phyloP scores from a whole-genome alignment of 164 flowering plant species.

The Protea cynaroides region DNA sequence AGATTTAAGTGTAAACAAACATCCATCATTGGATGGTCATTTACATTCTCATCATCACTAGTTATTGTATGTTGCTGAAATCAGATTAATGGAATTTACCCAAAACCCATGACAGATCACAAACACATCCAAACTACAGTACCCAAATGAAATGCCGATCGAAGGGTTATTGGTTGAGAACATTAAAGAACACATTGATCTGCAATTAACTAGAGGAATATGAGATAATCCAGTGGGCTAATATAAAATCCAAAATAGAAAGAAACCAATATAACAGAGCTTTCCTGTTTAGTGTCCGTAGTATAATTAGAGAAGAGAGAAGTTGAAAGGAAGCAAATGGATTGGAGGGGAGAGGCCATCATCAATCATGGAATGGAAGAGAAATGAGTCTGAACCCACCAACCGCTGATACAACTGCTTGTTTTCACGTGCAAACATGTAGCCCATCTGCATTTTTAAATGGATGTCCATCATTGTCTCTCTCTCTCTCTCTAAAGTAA shows the following conservation, averaged over 20 bases:
- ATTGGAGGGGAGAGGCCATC: conserved; percentile 1
- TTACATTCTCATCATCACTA: too few relatives aligned
- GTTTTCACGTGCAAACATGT: conserved; percentile 46
- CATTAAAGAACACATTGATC: background rate
- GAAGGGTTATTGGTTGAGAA: too few relatives aligned
- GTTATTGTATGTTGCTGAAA: too few relatives aligned
- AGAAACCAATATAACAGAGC: background rate
- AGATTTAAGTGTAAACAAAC: background rate
- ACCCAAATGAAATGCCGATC: background rate
- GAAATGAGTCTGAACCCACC: conserved; percentile 11
- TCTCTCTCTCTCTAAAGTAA: too few relatives aligned
- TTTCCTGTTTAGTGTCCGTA: background rate
- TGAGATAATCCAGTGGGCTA: background rate
- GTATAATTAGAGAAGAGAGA: background rate
- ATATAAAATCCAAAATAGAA: background rate
- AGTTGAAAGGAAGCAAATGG: conserved; percentile 16
- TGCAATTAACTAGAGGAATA: background rate
- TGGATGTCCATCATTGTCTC: background rate
- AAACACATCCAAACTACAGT: background rate
- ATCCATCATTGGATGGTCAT: background rate
- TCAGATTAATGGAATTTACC: too few relatives aligned
- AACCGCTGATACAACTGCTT: conserved; percentile 20
- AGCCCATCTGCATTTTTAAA: conserved; percentile 10
- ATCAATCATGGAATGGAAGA: conserved; percentile 12
- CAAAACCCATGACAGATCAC: too few relatives aligned